Conservation (phyloP, 2,329 filamentous ascomycete genomes). For the Pestalotiopsis fici region DNA sequence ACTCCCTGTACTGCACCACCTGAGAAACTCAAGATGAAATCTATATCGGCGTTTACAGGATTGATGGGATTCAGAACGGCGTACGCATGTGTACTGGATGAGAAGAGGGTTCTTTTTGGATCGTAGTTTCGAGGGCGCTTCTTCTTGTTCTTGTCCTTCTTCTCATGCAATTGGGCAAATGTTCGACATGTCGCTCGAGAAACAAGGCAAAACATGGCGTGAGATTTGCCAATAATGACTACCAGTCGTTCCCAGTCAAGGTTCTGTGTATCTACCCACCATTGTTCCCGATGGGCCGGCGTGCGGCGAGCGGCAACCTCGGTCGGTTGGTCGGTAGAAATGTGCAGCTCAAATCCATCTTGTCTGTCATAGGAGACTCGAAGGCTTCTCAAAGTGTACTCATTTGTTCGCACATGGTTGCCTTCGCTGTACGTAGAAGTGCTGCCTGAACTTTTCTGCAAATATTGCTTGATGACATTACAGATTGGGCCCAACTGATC, state of each 20-base stretch:
- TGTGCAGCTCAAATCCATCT: neutral
- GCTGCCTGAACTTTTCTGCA: neutral
- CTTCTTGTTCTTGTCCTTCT: neutral
- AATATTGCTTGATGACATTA: neutral
- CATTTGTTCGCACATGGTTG: neutral
- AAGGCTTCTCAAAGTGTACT: neutral
- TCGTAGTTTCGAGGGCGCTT: neutral
- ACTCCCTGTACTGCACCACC: neutral
- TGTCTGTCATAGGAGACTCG: neutral
- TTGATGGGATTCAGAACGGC: conserved; percentile 19
- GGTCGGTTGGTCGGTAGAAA: neutral
- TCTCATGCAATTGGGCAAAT: neutral
- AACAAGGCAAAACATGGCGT: conserved; percentile 2
- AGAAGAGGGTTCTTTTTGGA: neutral
- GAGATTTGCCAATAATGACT: neutral
- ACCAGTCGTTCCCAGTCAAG: conserved; percentile 1
- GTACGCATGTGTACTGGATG: neutral
- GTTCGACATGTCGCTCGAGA: conserved; percentile 1
- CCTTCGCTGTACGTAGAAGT: neutral
- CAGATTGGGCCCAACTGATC: neutral
- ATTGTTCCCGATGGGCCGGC: neutral
- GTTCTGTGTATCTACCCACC: neutral
- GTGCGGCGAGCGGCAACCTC: neutral
- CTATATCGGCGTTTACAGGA: conserved; percentile 18
- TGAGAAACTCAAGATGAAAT: neutral